phyloP scores from a whole-genome alignment of 441 rosid genomes.

The Croton laevigatus region DNA sequence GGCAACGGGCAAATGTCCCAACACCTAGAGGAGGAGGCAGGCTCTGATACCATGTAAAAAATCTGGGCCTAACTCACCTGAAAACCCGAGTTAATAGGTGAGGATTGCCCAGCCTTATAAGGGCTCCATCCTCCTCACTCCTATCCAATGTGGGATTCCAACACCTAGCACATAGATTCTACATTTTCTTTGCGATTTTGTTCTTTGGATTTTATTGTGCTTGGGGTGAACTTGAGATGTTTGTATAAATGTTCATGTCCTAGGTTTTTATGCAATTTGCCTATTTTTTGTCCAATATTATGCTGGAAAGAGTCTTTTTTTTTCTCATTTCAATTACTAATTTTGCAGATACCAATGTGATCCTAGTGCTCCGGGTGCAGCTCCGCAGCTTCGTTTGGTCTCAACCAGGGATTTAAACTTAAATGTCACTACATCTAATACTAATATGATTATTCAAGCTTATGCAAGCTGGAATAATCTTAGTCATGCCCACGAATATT shows the following conservation, averaged over 20 bases:
- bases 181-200: background rate
- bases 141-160: no score
- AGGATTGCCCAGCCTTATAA: no score
- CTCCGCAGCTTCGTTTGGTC: conserved; percentile 81
- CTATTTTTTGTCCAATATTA: background rate
- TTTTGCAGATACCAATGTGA: conserved; percentile 82
- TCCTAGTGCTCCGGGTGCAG: conserved; percentile 69
- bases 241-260: background rate
- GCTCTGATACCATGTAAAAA: no score
- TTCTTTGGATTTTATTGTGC: background rate
- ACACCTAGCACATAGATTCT: no score
- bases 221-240: background rate
- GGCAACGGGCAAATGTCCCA: no score
- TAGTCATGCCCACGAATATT: conserved; percentile 49
- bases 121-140: no score
- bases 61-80: no score
- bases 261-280: background rate
- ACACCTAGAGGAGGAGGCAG: no score
- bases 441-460: conserved; percentile 94
- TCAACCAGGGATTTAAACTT: conserved; percentile 77
- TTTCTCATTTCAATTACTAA: conserved; percentile 11
- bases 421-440: conserved; percentile 80
- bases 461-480: conserved; percentile 97
- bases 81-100: no score
- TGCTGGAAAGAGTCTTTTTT: background rate